phyloP scores from a whole-genome alignment of 2,329 filamentous ascomycete species.

The Aspergillus fumigatus region DNA sequence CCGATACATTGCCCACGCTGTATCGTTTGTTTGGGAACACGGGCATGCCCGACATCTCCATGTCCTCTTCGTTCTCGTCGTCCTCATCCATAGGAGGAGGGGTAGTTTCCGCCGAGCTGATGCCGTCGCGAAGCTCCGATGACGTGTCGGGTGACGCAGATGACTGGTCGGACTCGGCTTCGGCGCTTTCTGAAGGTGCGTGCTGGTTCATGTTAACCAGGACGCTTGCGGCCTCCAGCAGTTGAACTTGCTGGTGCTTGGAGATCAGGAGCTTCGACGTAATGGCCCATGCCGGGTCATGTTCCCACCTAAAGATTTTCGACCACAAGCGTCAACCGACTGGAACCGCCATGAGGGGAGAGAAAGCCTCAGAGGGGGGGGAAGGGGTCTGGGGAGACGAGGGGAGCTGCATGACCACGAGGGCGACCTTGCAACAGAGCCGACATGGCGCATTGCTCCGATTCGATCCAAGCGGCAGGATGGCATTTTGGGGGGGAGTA shows the following conservation, averaged over 20 bases:
- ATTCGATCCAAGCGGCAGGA: conserved; percentile 38
- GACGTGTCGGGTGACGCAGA: conserved; percentile 79
- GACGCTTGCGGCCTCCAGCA: conserved; percentile 95
- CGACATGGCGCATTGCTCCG: conserved; percentile 38
- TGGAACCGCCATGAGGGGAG: conserved; percentile 20
- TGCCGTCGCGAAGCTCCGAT: conserved; percentile 66
- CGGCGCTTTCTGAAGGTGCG: conserved; percentile 59
- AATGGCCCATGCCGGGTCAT: conserved; percentile 94
- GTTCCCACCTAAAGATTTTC: conserved; percentile 76
- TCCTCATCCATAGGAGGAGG: conserved; percentile 73
- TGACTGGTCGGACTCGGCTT: conserved; percentile 72
- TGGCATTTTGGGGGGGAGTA: conserved; percentile 52
- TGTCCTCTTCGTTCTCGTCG: conserved; percentile 26
- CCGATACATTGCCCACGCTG: conserved; percentile 43
- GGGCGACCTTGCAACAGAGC: conserved; percentile 36
- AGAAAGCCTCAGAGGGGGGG: conserved; percentile 24
- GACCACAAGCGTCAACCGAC: conserved; percentile 39
- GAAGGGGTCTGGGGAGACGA: conserved; percentile 11
- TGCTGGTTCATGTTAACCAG: conserved; percentile 81
- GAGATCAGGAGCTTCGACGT: conserved; percentile 98
- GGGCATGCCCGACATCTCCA: conserved; percentile 46
- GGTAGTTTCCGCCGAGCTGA: conserved; percentile 87
- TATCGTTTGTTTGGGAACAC: conserved; percentile 54
- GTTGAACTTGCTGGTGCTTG: conserved; percentile 98
- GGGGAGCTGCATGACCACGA: conserved; percentile 30